Percentiles rank a stretch among this genome's conserved stretches.
Conservation (phyloP, 495 filamentous ascomycete species). For the Aspergillus nanangensis region DNA sequence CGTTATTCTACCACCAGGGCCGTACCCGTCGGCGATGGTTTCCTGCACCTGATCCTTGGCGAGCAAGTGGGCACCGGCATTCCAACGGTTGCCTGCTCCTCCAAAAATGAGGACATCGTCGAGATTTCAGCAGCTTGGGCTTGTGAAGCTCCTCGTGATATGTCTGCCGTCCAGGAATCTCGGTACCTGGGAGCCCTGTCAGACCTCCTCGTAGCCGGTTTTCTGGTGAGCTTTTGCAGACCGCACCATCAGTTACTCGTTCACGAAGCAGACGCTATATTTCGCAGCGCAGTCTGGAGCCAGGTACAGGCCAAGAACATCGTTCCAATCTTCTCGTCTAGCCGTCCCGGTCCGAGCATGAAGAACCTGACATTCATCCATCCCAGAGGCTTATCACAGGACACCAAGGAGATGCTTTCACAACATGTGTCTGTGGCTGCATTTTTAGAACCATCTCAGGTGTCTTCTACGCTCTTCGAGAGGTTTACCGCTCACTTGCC, state of each 20-base stretch:
- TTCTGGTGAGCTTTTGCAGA: neutral
- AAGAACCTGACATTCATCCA: neutral
- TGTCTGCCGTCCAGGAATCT: neutral
- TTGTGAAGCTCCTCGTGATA: neutral
- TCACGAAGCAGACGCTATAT: neutral
- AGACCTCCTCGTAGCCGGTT: neutral
- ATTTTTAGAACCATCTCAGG: neutral
- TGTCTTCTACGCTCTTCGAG: neutral
- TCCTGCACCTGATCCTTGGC: neutral
- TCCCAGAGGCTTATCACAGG: neutral
- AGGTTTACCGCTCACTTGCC: neutral
- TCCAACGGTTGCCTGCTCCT: neutral
- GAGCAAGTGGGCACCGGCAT: neutral
- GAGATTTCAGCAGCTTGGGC: neutral
- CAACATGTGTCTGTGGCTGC: neutral
- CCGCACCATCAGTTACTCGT: neutral
- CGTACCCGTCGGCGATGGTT: neutral
- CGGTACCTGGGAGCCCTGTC: neutral
- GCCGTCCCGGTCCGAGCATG: neutral
- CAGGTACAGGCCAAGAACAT: neutral
- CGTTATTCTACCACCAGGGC: neutral
- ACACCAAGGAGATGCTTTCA: neutral
- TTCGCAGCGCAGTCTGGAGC: neutral
- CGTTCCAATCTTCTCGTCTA: neutral
- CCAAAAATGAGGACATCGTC: neutral